Evolutionary conservation across 2,329 filamentous ascomycete species (phyloP).

Genomic region (Paecilomyces niveus): DNA sequence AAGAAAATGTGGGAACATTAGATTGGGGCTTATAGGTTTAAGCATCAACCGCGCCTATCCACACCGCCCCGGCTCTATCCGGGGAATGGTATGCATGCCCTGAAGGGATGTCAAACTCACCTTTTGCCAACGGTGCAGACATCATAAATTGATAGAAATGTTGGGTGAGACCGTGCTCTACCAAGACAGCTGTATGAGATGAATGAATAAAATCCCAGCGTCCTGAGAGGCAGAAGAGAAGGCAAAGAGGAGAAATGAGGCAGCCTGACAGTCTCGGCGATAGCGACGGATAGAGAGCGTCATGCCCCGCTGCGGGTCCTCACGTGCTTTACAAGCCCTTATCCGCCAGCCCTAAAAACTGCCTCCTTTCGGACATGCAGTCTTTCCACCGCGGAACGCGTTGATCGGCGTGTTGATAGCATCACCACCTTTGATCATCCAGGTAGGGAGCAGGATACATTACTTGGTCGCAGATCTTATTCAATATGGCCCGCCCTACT

Average conservation of each 20-base stretch:
- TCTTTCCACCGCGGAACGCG: conserved; percentile 17
- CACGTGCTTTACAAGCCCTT: conserved; percentile 31
- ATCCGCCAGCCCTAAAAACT: conserved; percentile 25
- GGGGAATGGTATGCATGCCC: conserved; percentile 1
- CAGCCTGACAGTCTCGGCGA: not conserved
- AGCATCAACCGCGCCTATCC: conserved; percentile 9
- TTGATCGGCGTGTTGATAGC: not conserved
- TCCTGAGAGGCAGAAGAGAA: not conserved
- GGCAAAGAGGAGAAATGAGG: not conserved
- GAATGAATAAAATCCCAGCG: not conserved
- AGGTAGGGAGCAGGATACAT: not conserved
- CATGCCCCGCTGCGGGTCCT: conserved; percentile 6
- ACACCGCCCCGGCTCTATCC: conserved; percentile 18
- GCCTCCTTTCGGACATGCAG: conserved; percentile 21
- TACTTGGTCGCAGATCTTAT: not conserved
- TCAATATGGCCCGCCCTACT: conserved; percentile 45
- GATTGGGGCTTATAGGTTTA: conserved; percentile 15
- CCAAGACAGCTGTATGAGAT: conserved; percentile 4
- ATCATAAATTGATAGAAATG: conserved; percentile 19
- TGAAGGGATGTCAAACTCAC: conserved; percentile 20
- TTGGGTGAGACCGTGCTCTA: not conserved
- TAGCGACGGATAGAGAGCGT: conserved; percentile 2
- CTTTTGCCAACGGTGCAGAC: conserved; percentile 43
- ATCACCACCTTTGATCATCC: not conserved
- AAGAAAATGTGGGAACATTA: not conserved